These are phyloP conservation scores for Gastrodia elata DNA, from an alignment of 106 monocot species.

Conservation along the genomic window DNA sequence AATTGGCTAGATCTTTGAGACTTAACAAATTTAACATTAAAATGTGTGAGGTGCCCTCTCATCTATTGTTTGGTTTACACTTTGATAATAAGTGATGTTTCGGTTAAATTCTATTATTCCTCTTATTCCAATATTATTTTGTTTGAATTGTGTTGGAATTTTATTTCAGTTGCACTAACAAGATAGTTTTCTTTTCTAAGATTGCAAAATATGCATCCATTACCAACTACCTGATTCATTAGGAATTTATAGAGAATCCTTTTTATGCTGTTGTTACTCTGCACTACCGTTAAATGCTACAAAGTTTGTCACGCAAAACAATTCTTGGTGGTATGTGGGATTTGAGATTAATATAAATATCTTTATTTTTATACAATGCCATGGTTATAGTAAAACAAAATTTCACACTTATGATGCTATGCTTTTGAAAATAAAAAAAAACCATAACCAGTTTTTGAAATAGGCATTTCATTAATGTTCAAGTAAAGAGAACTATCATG, in stretches of 20 bases:
- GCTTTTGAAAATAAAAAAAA: neutral
- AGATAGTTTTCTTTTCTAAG: neutral
- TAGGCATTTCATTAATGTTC: no score
- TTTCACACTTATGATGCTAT: neutral
- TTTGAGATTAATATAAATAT: neutral
- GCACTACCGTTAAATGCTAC: neutral
- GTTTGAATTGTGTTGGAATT: conserved; percentile 2
- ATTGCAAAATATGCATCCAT: neutral
- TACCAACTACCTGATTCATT: neutral
- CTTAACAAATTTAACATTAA: conserved; percentile 83
- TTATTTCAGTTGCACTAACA: neutral
- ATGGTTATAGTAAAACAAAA: neutral
- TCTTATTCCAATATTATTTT: neutral
- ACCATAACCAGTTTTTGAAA: neutral
- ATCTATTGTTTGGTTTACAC: conserved; percentile 4
- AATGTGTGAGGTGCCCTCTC: conserved; percentile 65
- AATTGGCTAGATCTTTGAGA: conserved; percentile 69
- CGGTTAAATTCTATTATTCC: neutral
- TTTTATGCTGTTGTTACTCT: neutral
- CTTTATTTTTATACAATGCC: neutral
- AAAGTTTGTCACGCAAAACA: neutral
- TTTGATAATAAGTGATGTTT: conserved; percentile 8
- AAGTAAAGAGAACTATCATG: no score
- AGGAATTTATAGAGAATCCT: neutral
- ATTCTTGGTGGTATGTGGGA: neutral